Evolutionary conservation across 2,329 filamentous ascomycete genomes (phyloP).

Genomic region (Cryphonectria carpinicola): DNA sequence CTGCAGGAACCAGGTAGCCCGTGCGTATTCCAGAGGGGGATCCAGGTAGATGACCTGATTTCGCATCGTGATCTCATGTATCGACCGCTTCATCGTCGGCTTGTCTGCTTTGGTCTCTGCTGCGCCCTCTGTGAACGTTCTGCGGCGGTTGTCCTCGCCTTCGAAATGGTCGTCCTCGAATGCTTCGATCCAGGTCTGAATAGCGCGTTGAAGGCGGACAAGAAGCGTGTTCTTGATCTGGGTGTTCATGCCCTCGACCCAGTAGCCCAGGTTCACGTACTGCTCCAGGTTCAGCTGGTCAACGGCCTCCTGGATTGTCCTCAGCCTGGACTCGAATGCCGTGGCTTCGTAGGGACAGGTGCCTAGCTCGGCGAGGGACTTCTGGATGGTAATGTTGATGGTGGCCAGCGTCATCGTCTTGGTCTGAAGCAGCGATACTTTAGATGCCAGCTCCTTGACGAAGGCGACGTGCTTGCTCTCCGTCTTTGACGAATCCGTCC

Average conservation of each 20-base stretch:
- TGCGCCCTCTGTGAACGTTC: slow-evolving; percentile 47
- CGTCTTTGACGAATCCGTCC: slow-evolving; percentile 44
- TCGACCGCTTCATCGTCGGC: slow-evolving; percentile 72
- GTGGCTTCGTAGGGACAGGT: slow-evolving; percentile 80
- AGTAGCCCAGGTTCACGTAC: slow-evolving; percentile 88
- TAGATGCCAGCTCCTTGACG: slow-evolving; percentile 87
- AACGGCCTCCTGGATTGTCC: slow-evolving; percentile 86
- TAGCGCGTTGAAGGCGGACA: slow-evolving; percentile 80
- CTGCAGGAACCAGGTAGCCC: slow-evolving; percentile 91
- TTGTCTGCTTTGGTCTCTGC: slow-evolving; percentile 50
- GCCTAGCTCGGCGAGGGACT: slow-evolving; percentile 80
- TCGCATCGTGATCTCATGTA: slow-evolving; percentile 95
- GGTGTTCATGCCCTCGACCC: slow-evolving; percentile 86
- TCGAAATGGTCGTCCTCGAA: slow-evolving; percentile 68
- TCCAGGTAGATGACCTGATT: slow-evolving; percentile 98
- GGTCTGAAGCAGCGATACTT: slow-evolving; percentile 83
- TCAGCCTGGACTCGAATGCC: slow-evolving; percentile 80
- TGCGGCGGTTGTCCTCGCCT: slow-evolving; percentile 55
- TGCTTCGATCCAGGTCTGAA: slow-evolving; percentile 83
- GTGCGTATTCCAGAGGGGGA: slow-evolving; percentile 87
- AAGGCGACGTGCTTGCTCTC: slow-evolving; percentile 97
- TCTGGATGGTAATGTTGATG: slow-evolving; percentile 81
- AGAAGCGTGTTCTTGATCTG: slow-evolving; percentile 82
- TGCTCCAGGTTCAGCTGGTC: slow-evolving; percentile 97
- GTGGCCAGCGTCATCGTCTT: slow-evolving; percentile 80